These are phyloP conservation scores for Fusarium illudens DNA, from an alignment of 2,329 filamentous ascomycete species.

Conservation along the genomic window DNA sequence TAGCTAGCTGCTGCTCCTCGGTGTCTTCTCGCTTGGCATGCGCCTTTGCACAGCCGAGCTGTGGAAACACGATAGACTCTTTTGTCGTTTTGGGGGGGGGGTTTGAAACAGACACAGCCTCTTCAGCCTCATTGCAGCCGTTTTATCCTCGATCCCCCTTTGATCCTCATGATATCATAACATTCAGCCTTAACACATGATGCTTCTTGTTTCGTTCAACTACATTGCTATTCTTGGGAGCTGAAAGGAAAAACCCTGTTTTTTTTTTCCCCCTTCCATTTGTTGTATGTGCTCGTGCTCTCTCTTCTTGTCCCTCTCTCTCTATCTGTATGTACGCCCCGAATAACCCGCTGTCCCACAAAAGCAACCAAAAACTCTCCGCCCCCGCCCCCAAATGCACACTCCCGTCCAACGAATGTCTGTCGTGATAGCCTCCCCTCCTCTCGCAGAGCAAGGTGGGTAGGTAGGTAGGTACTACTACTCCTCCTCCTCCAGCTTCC, in stretches of 20 bases:
- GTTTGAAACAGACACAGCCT: not conserved
- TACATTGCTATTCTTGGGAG: not conserved
- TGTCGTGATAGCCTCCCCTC: not conserved
- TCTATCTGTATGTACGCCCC: constrained; percentile 14
- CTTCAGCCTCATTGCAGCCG: not conserved
- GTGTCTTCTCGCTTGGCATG: not conserved
- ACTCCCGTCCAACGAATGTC: not conserved
- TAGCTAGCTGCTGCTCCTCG: not conserved
- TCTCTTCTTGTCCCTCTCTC: not conserved
- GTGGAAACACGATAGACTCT: not conserved
- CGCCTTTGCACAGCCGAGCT: not conserved
- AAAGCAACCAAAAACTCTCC: constrained; percentile 16
- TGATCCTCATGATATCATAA: constrained; percentile 2
- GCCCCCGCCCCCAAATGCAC: not conserved
- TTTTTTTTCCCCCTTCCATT: too few relatives aligned
- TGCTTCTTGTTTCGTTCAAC: not conserved
- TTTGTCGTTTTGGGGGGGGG: too few relatives aligned
- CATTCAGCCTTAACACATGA: not conserved
- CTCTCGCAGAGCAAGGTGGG: not conserved
- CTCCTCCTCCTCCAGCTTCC: not conserved
- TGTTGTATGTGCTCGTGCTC: not conserved
- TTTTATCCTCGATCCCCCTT: not conserved
- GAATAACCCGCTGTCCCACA: constrained; percentile 22
- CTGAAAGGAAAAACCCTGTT: not conserved
- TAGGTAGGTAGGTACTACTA: not conserved